These are phyloP conservation scores for Ogataea hybrid DNA, from an alignment of 1,139 yeast species.

Conservation along the genomic window DNA sequence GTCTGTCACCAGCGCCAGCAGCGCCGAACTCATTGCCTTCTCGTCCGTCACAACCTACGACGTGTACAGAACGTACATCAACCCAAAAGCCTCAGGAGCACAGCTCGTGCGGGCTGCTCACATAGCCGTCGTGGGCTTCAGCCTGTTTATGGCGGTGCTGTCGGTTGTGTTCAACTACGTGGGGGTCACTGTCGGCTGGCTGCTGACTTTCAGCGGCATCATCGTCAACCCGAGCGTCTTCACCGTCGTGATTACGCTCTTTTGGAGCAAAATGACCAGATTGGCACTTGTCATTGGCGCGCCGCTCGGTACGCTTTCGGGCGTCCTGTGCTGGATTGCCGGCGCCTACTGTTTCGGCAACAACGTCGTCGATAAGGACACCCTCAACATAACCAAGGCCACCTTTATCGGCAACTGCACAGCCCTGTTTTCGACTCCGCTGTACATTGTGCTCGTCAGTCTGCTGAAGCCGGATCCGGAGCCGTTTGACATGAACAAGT, in stretches of 20 bases:
- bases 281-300: slow-evolving; percentile 10
- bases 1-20: slow-evolving; percentile 57
- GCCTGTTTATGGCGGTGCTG: slow-evolving; percentile 52
- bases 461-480: slow-evolving; percentile 31
- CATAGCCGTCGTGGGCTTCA: slow-evolving; percentile 43
- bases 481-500: slow-evolving; percentile 29
- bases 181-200: slow-evolving; percentile 34
- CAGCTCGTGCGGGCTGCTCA: slow-evolving; percentile 48
- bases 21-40: slow-evolving; percentile 55
- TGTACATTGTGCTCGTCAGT: slow-evolving; percentile 28
- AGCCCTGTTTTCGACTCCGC: slow-evolving; percentile 9
- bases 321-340: slow-evolving; percentile 11
- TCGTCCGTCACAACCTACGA: slow-evolving; percentile 49
- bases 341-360: slow-evolving; percentile 28
- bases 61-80: slow-evolving; percentile 49
- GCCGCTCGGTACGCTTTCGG: slow-evolving; percentile 7
- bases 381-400: slow-evolving; percentile 10
- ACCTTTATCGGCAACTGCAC: slow-evolving; percentile 11
- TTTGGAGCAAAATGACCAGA: slow-evolving; percentile 10
- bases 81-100: slow-evolving; percentile 50
- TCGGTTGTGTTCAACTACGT: slow-evolving; percentile 56
- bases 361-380: slow-evolving; percentile 30
- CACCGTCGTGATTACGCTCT: slow-evolving; percentile 34
- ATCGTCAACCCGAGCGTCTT: slow-evolving; percentile 20
- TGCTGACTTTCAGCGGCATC: slow-evolving; percentile 39